These are phyloP conservation scores for Scedosporium dehoogii DNA, from an alignment of 2,329 filamentous ascomycete species.

Conservation along the genomic window DNA sequence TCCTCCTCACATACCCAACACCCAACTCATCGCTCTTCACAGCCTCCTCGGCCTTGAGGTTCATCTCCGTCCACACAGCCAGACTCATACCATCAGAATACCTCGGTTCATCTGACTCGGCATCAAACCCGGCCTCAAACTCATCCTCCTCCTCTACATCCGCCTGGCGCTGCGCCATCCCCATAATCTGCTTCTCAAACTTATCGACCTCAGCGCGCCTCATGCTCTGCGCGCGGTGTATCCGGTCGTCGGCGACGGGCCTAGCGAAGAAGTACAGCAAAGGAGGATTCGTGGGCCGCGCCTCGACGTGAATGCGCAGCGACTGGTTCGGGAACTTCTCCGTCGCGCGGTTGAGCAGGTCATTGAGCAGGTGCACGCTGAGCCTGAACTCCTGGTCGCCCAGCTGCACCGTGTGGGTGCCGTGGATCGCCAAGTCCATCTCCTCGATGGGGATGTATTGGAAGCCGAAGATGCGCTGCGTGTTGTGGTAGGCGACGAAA, in stretches of 20 bases:
- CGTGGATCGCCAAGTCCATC: constrained; percentile 87
- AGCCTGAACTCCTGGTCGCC: constrained; percentile 81
- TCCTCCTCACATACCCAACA: constrained; percentile 39
- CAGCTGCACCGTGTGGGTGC: constrained; percentile 51
- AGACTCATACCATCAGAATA: constrained; percentile 17
- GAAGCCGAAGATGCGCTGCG: constrained; percentile 91
- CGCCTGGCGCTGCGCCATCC: constrained; percentile 26
- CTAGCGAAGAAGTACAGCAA: constrained; percentile 88
- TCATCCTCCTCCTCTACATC: constrained; percentile 13
- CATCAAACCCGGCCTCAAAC: constrained; percentile 3
- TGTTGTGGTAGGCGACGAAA: constrained; percentile 94
- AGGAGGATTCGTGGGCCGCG: constrained; percentile 46
- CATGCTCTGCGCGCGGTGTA: constrained; percentile 61
- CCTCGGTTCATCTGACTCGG: constrained; percentile 12
- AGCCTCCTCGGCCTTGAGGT: constrained; percentile 42
- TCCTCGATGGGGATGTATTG: constrained; percentile 83
- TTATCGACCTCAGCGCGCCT: constrained; percentile 55
- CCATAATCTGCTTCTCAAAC: constrained; percentile 56
- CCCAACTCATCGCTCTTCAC: constrained; percentile 48
- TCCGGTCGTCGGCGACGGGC: constrained; percentile 64
- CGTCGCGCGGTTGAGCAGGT: constrained; percentile 67
- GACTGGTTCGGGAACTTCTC: constrained; percentile 65
- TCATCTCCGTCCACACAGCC: constrained; percentile 43
- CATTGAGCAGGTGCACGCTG: constrained; percentile 70
- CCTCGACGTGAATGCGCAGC: constrained; percentile 74